phyloP scores from a whole-genome alignment of 495 filamentous ascomycete genomes.

The Aspergillus olivimuriae region DNA sequence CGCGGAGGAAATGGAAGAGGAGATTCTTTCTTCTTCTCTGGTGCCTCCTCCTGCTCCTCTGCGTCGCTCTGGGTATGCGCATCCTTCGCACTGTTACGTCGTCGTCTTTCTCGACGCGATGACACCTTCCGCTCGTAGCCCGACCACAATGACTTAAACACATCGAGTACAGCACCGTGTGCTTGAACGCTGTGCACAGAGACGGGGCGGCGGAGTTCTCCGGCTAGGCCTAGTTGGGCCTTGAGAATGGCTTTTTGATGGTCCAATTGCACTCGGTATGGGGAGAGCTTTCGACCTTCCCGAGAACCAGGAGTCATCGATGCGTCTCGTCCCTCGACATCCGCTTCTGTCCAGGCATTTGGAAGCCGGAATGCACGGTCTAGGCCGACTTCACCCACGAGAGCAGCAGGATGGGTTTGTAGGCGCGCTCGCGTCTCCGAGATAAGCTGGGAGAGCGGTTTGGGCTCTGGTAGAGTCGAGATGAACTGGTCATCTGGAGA shows the following conservation, averaged over 20 bases:
- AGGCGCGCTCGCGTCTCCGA: conserved; percentile 58
- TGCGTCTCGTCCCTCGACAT: conserved; percentile 45
- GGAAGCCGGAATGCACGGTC: conserved; percentile 85
- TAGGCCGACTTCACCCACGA: conserved; percentile 85
- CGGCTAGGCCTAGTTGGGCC: conserved; percentile 81
- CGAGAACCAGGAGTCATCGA: conserved; percentile 72
- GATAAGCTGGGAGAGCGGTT: conserved; percentile 60
- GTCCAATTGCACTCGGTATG: conserved; percentile 64
- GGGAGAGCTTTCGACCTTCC: conserved; percentile 69
- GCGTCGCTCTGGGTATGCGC: conserved; percentile 26
- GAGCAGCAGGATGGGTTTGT: conserved; percentile 53
- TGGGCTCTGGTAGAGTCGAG: conserved; percentile 61
- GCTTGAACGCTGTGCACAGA: conserved; percentile 90
- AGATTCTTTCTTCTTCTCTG: conserved; percentile 14
- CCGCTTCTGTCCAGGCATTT: conserved; percentile 47
- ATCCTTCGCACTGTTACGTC: conserved; percentile 27
- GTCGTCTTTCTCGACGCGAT: conserved; percentile 55
- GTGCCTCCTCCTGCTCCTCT: conserved; percentile 23
- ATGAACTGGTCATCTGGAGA: conserved; percentile 55
- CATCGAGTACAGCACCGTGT: conserved; percentile 75
- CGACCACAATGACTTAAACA: conserved; percentile 69
- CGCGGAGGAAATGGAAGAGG: conserved; percentile 74
- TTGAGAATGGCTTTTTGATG: conserved; percentile 74
- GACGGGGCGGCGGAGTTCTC: conserved; percentile 70
- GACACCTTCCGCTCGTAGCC: conserved; percentile 68